Evolutionary conservation across 2,329 filamentous ascomycete genomes (phyloP).

Genomic region (Neopestalotiopsis clavispora): DNA sequence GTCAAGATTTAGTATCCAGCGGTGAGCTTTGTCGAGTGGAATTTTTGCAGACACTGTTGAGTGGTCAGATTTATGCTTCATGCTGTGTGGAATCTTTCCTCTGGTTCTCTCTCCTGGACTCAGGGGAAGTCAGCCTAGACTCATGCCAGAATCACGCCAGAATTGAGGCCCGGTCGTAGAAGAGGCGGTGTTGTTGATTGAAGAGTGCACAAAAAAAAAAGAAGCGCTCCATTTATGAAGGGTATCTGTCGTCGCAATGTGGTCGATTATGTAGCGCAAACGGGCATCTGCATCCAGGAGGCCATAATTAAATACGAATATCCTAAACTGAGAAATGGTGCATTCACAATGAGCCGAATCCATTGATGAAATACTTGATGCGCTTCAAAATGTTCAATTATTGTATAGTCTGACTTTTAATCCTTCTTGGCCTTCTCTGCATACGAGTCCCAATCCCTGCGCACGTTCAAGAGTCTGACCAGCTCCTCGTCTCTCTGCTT

Average conservation of each 20-base stretch:
- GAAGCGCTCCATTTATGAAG: too few species aligned
- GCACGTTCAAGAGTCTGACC: constrained; percentile 23
- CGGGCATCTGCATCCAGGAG: too few species aligned
- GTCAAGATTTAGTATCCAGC: neutral
- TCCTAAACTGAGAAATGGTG: too few species aligned
- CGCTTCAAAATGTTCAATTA: neutral
- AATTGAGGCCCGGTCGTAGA: neutral
- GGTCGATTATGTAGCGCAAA: too few species aligned
- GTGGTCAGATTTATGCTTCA: neutral
- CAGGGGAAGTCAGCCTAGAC: neutral
- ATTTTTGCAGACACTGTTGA: neutral
- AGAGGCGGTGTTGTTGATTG: neutral
- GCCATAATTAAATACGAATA: too few species aligned
- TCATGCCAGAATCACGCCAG: neutral
- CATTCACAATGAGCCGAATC: too few species aligned
- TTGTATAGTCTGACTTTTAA: neutral
- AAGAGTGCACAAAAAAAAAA: neutral
- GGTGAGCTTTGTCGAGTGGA: neutral
- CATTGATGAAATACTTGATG: neutral
- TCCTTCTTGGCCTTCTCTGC: constrained; percentile 14
- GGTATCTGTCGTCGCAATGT: too few species aligned
- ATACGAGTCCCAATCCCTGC: constrained; percentile 24
- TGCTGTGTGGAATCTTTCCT: neutral
- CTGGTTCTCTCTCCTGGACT: neutral
- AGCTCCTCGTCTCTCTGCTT: constrained; percentile 26